Evolutionary conservation across 2,329 filamentous ascomycete genomes (phyloP).

Genomic region (Monosporascus sp.): DNA sequence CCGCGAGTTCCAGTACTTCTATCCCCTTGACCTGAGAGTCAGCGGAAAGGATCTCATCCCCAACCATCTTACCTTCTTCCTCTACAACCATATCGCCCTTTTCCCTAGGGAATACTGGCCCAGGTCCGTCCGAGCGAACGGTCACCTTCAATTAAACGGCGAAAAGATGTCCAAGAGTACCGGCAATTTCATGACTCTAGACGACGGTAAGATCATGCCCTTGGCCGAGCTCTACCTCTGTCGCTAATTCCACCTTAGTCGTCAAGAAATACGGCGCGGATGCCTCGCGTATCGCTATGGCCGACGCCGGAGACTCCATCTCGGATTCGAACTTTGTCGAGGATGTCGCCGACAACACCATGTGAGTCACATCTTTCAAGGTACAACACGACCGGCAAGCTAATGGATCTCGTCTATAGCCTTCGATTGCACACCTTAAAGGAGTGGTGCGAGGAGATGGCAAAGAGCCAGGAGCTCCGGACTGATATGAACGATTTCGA

Average conservation of each 20-base stretch:
- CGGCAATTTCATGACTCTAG: constrained; percentile 91
- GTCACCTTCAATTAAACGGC: constrained; percentile 88
- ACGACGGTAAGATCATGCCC: constrained; percentile 41
- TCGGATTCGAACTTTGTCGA: constrained; percentile 98
- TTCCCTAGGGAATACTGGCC: constrained; percentile 91
- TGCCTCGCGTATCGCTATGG: constrained; percentile 83
- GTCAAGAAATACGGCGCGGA: constrained; percentile 93
- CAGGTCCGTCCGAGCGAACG: constrained; percentile 77
- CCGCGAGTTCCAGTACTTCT: constrained; percentile 94
- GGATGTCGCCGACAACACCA: constrained; percentile 84
- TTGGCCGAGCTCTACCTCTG: too few species aligned
- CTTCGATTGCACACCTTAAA: constrained; percentile 73
- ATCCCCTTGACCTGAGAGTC: constrained; percentile 81
- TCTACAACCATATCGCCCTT: constrained; percentile 88
- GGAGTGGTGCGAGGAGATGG: constrained; percentile 87
- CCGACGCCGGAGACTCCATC: constrained; percentile 90
- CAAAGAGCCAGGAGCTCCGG: constrained; percentile 69
- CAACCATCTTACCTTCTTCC: constrained; percentile 92
- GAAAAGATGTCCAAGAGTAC: constrained; percentile 99
- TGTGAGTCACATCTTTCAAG: not conserved
- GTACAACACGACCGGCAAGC: too few species aligned
- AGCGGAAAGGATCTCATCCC: constrained; percentile 91
- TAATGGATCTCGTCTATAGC: constrained; percentile 12
- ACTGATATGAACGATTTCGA: constrained; percentile 70
- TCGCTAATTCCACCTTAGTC: constrained; percentile 29